Conservation (phyloP, 73 alveolate species). For the Blepharisma japonicum region DNA sequence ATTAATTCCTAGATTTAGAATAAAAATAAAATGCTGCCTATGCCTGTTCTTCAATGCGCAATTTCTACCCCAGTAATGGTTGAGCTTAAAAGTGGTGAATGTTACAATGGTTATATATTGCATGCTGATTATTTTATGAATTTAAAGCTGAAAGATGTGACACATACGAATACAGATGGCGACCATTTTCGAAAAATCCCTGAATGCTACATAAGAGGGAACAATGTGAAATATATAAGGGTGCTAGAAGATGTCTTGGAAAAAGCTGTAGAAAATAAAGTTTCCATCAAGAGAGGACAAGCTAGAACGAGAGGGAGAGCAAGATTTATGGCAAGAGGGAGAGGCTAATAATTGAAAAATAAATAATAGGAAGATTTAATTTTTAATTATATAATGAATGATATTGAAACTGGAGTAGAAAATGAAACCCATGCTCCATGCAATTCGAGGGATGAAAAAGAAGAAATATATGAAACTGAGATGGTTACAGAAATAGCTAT, state of each 20-base stretch:
- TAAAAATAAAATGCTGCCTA: constrained; percentile 9
- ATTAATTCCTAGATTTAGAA: background rate
- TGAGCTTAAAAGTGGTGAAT: constrained; percentile 29
- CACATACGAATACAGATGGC: constrained; percentile 13
- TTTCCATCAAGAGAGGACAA: background rate
- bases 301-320: background rate
- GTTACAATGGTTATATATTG: constrained; percentile 22
- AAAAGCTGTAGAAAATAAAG: constrained; percentile 6
- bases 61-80: constrained; percentile 9
- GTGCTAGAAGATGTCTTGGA: background rate
- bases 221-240: constrained; percentile 12
- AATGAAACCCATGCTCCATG: too few species aligned
- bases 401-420: too few species aligned
- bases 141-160: background rate
- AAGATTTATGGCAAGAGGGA: too few species aligned
- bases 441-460: too few species aligned
- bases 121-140: constrained; percentile 29
- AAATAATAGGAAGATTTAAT: too few species aligned
- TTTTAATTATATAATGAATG: too few species aligned
- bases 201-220: constrained; percentile 23
- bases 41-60: constrained; percentile 13
- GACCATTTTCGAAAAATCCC: background rate
- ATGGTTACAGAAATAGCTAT: too few species aligned
- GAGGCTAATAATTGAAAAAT: too few species aligned
- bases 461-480: too few species aligned